phyloP scores from a whole-genome alignment of 495 filamentous ascomycete genomes.

The Tetracladium setigerum region DNA sequence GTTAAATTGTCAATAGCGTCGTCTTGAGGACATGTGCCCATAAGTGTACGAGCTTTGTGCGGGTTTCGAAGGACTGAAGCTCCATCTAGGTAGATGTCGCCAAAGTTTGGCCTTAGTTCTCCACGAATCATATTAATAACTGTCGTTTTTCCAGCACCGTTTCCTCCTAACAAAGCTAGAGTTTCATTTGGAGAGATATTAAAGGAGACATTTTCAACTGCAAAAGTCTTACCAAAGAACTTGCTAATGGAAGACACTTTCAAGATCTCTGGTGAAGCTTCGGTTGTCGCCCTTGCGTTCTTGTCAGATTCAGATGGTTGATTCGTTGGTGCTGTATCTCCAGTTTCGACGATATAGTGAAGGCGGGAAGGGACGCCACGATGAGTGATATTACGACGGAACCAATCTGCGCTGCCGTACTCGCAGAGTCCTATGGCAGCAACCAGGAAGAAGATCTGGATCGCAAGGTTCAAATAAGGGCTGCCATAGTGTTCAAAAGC shows the following conservation, averaged over 20 bases:
- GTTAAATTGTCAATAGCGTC: conserved; percentile 36
- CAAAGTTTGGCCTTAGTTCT: conserved; percentile 18
- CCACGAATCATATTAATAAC: conserved; percentile 21
- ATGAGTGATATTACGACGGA: conserved; percentile 13
- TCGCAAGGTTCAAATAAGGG: conserved; percentile 13
- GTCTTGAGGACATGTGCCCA: conserved; percentile 18
- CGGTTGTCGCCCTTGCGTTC: not conserved
- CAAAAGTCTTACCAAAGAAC: conserved; percentile 23
- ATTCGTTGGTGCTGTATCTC: not conserved
- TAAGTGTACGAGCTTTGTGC: conserved; percentile 11
- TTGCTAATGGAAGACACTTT: conserved; percentile 23
- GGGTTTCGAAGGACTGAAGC: conserved; percentile 10
- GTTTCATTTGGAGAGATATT: conserved; percentile 24
- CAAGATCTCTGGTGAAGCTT: conserved; percentile 8
- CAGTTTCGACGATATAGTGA: conserved; percentile 15
- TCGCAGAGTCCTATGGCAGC: conserved; percentile 9
- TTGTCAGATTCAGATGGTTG: conserved; percentile 2
- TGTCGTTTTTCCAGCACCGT: conserved; percentile 21
- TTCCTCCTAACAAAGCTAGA: conserved; percentile 28
- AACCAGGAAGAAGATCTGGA: conserved; percentile 18
- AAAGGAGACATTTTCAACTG: conserved; percentile 31
- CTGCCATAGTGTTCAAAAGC: conserved; percentile 14
- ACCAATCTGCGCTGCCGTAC: conserved; percentile 18
- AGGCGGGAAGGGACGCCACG: conserved; percentile 15
- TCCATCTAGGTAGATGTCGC: conserved; percentile 14